Base-by-base conservation (phyloP, 2,329 filamentous ascomycete genomes). In the Fusarium miscanthi region DNA sequence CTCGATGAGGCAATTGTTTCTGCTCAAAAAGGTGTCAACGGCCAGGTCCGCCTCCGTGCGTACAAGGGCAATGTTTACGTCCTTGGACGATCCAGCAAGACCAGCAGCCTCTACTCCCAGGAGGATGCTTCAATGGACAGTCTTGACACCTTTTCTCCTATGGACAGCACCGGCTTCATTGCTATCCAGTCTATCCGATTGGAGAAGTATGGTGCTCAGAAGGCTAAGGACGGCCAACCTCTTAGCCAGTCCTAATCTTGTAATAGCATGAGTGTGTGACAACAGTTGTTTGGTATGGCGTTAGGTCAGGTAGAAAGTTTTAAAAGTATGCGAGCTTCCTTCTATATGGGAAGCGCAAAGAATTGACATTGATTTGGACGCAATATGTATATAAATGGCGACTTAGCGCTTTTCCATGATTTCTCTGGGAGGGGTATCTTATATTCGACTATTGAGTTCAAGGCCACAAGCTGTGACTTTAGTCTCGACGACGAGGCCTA, bases 101-200 rank as follows among this genome's bases (percentile, higher is more conserved):
- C 82, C 45, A 81, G 79, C 76, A 88, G 87, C 78, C 83, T 89
- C 8, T 89, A 89, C 81, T 83, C 79, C 14, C 83, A 85, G 78
- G 80, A 85, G 59, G 82, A 88, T 66, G 82, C 84, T 3, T 84
- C 80, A 56, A 89, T 89, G 70, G 87, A 80, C 74, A 85, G 84
- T 78, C 85, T 91, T 79, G 88, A 73, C 82, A 86, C 86, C 76
- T 91, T 92, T 84, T 87, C 87, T 72, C 88, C 85, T 72, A 93
- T 93, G 91, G 92, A 94, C 79, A 89, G 90, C 75, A 87, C 78
- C 25, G 87, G 87, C 31, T 91, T 91, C 79, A 90, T 95, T 79
- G 87, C 52, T 83, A 73, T 73, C 27, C 70, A 70, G 31, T 61
- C 70, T 31, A 74, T 73, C 40, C 70, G 70, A 43, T 30, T 92